A percentile compares a stretch with the other conserved stretches of the same genome.
phyloP scores from a whole-genome alignment of 2,329 filamentous ascomycete genomes.

The Chaetomiaceae sp. region DNA sequence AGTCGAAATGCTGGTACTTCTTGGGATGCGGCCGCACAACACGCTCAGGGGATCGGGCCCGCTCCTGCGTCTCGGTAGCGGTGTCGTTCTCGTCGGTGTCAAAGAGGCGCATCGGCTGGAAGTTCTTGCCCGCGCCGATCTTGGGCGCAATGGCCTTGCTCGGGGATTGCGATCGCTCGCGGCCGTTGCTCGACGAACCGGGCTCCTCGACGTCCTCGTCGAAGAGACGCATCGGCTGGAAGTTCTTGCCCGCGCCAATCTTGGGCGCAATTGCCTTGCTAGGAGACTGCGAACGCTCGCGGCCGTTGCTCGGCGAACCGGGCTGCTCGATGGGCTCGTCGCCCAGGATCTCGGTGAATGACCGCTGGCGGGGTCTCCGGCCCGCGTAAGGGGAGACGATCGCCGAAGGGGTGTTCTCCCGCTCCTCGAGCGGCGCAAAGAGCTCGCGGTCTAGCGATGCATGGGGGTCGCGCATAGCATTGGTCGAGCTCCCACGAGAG shows the following conservation, averaged over 20 bases:
- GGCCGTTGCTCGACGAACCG: slow-evolving; percentile 32
- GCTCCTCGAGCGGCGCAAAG: slow-evolving; percentile 63
- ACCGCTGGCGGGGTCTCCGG: slow-evolving; percentile 57
- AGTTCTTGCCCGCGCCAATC: slow-evolving; percentile 54
- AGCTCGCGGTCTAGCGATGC: slow-evolving; percentile 69
- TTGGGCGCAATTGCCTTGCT: slow-evolving; percentile 44
- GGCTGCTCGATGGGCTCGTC: slow-evolving; percentile 39
- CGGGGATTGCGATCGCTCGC: slow-evolving; percentile 48
- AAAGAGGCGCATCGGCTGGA: slow-evolving; percentile 58
- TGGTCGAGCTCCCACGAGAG: slow-evolving; percentile 47
- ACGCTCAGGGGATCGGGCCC: slow-evolving; percentile 35
- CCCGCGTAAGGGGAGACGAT: slow-evolving; percentile 58
- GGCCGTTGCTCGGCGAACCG: slow-evolving; percentile 32
- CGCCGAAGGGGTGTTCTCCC: slow-evolving; percentile 43
- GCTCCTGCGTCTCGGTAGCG: slow-evolving; percentile 35
- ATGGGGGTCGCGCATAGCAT: slow-evolving; percentile 56
- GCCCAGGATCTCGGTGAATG: slow-evolving; percentile 65
- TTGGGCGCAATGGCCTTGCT: slow-evolving; percentile 44
- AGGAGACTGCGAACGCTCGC: slow-evolving; percentile 47
- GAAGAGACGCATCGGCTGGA: slow-evolving; percentile 58
- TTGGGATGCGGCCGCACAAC: slow-evolving; percentile 62
- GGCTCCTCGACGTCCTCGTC: slow-evolving; percentile 44
- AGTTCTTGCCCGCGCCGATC: slow-evolving; percentile 54
- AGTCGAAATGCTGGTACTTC: slow-evolving; percentile 83
- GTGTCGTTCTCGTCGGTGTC: slow-evolving; percentile 43